Base-by-base conservation (phyloP, 345 rosid genomes). In the Dimocarpus longan region DNA sequence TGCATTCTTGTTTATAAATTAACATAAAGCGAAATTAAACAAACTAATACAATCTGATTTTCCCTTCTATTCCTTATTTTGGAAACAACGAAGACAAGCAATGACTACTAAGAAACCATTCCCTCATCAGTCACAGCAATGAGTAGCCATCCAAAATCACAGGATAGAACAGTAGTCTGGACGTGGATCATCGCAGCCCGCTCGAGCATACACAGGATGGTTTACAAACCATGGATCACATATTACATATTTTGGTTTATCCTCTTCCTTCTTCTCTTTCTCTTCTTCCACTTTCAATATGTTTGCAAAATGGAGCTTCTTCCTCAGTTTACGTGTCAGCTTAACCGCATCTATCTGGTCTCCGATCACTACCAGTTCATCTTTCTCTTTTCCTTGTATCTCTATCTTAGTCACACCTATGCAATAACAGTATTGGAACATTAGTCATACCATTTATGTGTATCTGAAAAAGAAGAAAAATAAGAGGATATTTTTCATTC, bases 321-420 rank as follows among this genome's bases (percentile, higher is more conserved):
- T 71, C 54, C 71, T 39, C 64, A 78, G 71, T 8, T 24, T 3
- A 46, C 8, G 3, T n/a, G 66, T 22, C 56, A 78, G 66, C 39
- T 12, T 70, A 4, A 68, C 66, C 15, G 42, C 13, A 39, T 79
- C 78, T 1, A 79, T 68, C 46, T 50, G 63, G 0, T 24, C 56
- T 60, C 82, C 78, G 3, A 32, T 73, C 68, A 79, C 78, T 74
- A 79, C 82, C 62, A 79, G 66, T 5, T 52, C 48, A 59, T 40
- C 66, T 69, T 39, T 66, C 11, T 43, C 78, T 15, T n/a, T n/a
- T 59, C 50, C 76, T 54, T 73, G 46, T 73, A 73, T 13, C 16
- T 65, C 78, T 73, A 79, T 68, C 39, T 76, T 73, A 9, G 19
- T 73, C 68, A 73, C 82, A 48, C 82, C 82, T 79, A 24, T 40